These are phyloP conservation scores for Priceomyces castillae DNA, from an alignment of 805 yeast genomes.

Conservation along the genomic window DNA sequence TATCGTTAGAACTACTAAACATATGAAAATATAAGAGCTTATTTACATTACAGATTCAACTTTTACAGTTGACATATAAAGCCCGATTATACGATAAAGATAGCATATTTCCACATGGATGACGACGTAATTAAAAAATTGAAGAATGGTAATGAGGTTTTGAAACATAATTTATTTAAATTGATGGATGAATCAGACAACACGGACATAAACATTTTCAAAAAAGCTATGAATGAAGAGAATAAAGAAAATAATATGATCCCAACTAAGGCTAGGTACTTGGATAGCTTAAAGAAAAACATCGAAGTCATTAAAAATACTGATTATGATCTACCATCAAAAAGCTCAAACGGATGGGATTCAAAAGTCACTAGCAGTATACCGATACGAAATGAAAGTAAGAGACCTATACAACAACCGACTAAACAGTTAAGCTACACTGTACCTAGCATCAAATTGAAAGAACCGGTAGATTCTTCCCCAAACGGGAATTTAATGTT, in stretches of 20 bases:
- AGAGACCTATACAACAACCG: neutral
- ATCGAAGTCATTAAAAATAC: conserved; percentile 21
- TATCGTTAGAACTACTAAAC: neutral
- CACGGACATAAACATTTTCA: conserved; percentile 9
- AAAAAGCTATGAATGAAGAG: conserved; percentile 5
- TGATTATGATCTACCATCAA: conserved; percentile 18
- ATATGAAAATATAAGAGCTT: neutral
- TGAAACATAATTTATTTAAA: conserved; percentile 9
- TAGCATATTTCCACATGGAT: neutral
- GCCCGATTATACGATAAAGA: no score
- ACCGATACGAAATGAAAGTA: neutral
- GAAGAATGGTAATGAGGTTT: conserved; percentile 7
- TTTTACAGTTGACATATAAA: no score
- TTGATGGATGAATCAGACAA: conserved; percentile 10
- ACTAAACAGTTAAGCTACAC: neutral
- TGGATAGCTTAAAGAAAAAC: conserved; percentile 20
- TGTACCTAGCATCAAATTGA: neutral
- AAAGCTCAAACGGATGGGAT: neutral
- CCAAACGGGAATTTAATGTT: conserved; percentile 7
- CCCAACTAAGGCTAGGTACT: conserved; percentile 7
- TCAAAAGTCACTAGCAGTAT: neutral
- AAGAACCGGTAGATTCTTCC: neutral
- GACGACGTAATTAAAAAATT: conserved; percentile 10
- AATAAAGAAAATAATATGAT: conserved; percentile 5
- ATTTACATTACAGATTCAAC: no score